phyloP scores from a whole-genome alignment of 352 stramenopile genomes.

The Phytopythium oedochilum region DNA sequence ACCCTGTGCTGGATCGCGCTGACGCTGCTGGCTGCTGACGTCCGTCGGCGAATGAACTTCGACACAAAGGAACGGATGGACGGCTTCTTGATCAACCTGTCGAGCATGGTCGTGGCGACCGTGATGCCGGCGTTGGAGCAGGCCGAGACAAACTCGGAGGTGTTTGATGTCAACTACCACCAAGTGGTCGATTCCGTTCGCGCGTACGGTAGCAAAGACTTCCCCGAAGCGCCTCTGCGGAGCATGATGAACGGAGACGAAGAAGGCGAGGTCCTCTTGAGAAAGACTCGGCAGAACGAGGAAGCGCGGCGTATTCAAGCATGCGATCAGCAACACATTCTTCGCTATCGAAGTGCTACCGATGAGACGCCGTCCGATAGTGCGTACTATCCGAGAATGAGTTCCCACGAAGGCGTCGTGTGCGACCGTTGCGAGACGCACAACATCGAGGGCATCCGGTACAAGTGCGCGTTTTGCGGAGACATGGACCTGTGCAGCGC shows the following conservation, averaged over 20 bases:
- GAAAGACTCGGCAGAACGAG: slow-evolving; percentile 3
- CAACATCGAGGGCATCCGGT: slow-evolving; percentile 51
- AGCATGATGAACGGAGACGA: slow-evolving; percentile 17
- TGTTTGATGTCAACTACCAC: slow-evolving; percentile 53
- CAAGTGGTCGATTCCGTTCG: slow-evolving; percentile 36
- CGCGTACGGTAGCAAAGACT: slow-evolving; percentile 38
- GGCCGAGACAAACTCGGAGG: slow-evolving; percentile 11
- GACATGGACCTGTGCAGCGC: slow-evolving; percentile 67
- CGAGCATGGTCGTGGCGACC: slow-evolving; percentile 35
- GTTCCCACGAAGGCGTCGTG: slow-evolving; percentile 57
- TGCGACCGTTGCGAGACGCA: slow-evolving; percentile 63
- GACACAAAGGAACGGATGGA: slow-evolving; percentile 52
- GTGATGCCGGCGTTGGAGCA: slow-evolving; percentile 31
- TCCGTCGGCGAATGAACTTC: slow-evolving; percentile 39
- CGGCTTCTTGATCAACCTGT: slow-evolving; percentile 68
- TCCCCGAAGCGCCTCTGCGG: slow-evolving; percentile 23
- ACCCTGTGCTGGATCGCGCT: slow-evolving; percentile 52
- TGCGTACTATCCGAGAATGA: slow-evolving; percentile 45
- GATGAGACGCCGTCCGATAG: background rate
- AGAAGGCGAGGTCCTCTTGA: background rate
- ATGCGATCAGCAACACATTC: slow-evolving; percentile 19
- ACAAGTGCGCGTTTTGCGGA: slow-evolving; percentile 69
- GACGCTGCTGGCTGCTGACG: slow-evolving; percentile 38
- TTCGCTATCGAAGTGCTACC: background rate
- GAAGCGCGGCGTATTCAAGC: slow-evolving; percentile 18